A percentile compares a stretch with the other conserved stretches of the same genome.
These are phyloP conservation scores for Daedaleopsis nitida DNA, from an alignment of 768 basidiomycete species.

Conservation along the genomic window DNA sequence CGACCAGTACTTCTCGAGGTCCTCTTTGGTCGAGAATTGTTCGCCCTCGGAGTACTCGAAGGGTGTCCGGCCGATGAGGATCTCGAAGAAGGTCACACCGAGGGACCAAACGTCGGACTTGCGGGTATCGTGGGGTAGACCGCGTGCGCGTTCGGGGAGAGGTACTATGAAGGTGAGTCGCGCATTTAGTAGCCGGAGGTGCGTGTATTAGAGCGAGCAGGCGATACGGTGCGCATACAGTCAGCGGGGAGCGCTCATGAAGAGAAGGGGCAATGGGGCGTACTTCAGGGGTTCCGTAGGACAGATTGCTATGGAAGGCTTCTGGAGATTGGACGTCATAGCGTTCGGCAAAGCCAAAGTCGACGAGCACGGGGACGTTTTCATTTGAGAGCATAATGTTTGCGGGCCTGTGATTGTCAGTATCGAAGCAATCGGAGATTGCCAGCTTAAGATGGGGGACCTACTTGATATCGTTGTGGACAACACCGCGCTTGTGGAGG, in stretches of 20 bases:
- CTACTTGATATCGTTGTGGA: constrained; percentile 94
- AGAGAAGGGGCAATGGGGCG: not conserved
- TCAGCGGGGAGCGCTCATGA: not conserved
- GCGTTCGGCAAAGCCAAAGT: constrained; percentile 95
- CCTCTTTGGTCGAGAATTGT: constrained; percentile 74
- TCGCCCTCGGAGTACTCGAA: constrained; percentile 85
- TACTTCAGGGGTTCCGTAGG: constrained; percentile 93
- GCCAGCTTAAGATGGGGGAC: constrained; percentile 27
- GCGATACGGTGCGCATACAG: constrained; percentile 10
- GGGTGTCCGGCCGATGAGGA: constrained; percentile 88
- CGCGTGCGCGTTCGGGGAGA: constrained; percentile 88
- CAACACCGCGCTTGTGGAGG: constrained; percentile 80
- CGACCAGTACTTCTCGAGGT: constrained; percentile 84
- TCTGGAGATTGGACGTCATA: constrained; percentile 65
- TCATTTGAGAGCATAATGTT: constrained; percentile 86
- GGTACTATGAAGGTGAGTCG: constrained; percentile 56
- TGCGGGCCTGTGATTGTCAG: constrained; percentile 61
- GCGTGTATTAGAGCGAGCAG: not conserved
- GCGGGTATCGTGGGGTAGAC: constrained; percentile 89
- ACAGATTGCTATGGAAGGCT: constrained; percentile 80
- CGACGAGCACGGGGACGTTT: constrained; percentile 86
- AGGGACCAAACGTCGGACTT: constrained; percentile 89
- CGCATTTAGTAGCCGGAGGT: constrained; percentile 3
- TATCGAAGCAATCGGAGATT: constrained; percentile 1
- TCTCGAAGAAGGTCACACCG: constrained; percentile 91